phyloP scores from a whole-genome alignment of 495 filamentous ascomycete genomes.

The Neurospora sublineolata region DNA sequence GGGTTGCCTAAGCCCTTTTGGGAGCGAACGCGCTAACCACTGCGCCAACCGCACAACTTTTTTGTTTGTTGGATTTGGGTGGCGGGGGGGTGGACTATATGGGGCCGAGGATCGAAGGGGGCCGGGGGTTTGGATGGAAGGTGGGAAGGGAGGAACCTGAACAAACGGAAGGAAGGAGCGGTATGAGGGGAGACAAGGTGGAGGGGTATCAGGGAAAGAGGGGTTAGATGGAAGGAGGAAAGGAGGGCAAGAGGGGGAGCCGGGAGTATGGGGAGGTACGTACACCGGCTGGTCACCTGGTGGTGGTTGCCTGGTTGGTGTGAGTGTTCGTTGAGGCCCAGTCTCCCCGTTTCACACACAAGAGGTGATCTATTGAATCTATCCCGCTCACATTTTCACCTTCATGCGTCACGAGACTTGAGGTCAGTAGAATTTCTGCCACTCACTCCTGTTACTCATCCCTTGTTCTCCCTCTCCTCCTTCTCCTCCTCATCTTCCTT shows the following conservation, averaged over 20 bases:
- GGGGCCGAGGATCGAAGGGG: not conserved
- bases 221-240: too few relatives aligned
- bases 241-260: not conserved
- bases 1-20: not conserved
- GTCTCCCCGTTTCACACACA: not conserved
- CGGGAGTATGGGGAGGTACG: not conserved
- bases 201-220: not conserved
- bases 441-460: not conserved
- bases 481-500: not conserved
- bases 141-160: not conserved
- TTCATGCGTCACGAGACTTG: not conserved
- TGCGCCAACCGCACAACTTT: not conserved
- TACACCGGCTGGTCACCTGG: not conserved
- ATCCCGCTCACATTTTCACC: not conserved
- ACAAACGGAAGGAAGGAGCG: not conserved
- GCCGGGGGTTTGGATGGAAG: too few relatives aligned
- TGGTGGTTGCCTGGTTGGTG: not conserved
- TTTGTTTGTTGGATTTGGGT: not conserved
- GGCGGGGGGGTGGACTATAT: not conserved
- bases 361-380: not conserved
- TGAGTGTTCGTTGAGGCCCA: not conserved
- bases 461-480: too few relatives aligned
- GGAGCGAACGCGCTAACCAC: not conserved
- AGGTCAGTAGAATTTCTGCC: not conserved
- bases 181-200: not conserved